Evolutionary conservation across 2,329 filamentous ascomycete species (phyloP).

Genomic region (Blastomyces gilchristii): DNA sequence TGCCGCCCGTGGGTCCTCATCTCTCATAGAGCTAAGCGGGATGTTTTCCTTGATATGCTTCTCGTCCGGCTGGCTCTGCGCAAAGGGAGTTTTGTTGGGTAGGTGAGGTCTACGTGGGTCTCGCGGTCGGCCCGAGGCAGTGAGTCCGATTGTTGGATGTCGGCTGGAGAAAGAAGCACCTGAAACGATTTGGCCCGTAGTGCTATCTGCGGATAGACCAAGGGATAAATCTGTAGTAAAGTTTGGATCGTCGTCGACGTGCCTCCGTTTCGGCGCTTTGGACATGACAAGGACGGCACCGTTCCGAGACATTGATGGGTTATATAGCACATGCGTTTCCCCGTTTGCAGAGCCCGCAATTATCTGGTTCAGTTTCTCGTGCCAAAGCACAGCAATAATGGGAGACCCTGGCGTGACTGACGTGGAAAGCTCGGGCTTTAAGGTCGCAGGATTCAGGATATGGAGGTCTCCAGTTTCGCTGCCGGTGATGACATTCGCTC

Average conservation of each 20-base stretch:
- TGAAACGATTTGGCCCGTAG: slow-evolving; percentile 65
- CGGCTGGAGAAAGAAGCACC: slow-evolving; percentile 52
- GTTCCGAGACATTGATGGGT: slow-evolving; percentile 66
- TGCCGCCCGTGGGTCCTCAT: slow-evolving; percentile 91
- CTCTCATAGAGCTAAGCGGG: slow-evolving; percentile 80
- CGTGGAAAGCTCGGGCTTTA: slow-evolving; percentile 73
- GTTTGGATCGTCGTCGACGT: slow-evolving; percentile 85
- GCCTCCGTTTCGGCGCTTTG: slow-evolving; percentile 84
- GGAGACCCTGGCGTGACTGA: slow-evolving; percentile 78
- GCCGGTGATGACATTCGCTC: slow-evolving; percentile 76
- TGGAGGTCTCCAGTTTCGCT: slow-evolving; percentile 78
- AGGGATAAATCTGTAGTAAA: slow-evolving; percentile 74
- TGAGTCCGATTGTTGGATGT: slow-evolving; percentile 62
- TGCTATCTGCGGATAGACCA: slow-evolving; percentile 72
- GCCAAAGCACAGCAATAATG: slow-evolving; percentile 80
- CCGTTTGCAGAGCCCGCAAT: slow-evolving; percentile 85
- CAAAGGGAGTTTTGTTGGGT: slow-evolving; percentile 76
- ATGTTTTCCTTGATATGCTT: slow-evolving; percentile 82
- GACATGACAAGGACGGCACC: slow-evolving; percentile 87
- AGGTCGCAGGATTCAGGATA: slow-evolving; percentile 85
- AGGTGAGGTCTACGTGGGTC: slow-evolving; percentile 81
- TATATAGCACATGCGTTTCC: slow-evolving; percentile 83
- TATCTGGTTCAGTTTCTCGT: slow-evolving; percentile 91
- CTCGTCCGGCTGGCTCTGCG: slow-evolving; percentile 80
- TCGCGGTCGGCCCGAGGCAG: slow-evolving; percentile 62